These are phyloP conservation scores for Vaccinium vitisidaea DNA, from an alignment of 148 eudicot genomes.

Conservation along the genomic window DNA sequence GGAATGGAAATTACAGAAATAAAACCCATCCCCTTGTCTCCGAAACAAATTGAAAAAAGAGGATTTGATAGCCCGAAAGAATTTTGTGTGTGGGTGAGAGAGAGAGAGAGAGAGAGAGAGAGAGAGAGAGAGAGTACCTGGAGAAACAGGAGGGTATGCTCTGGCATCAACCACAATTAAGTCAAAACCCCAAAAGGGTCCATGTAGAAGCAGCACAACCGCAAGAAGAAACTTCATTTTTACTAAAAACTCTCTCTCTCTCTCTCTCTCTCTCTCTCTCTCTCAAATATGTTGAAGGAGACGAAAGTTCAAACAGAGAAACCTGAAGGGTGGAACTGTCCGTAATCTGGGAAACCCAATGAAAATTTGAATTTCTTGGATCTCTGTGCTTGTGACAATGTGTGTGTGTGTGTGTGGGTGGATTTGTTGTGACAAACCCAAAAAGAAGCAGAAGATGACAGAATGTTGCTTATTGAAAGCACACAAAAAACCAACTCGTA, in stretches of 20 bases:
- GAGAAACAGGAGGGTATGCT: conserved; percentile 29
- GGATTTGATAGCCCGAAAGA: background rate
- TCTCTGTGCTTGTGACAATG: background rate
- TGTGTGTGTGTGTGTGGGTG: background rate
- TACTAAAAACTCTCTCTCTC: background rate
- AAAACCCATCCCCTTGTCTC: background rate
- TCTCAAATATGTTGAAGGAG: background rate
- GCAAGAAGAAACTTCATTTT: conserved; percentile 19
- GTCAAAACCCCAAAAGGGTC: conserved; percentile 21
- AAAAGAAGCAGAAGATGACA: background rate
- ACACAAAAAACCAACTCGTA: background rate
- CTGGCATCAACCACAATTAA: conserved; percentile 24
- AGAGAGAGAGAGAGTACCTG: conserved; percentile 36
- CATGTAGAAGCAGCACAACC: conserved; percentile 28
- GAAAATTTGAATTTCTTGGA: background rate
- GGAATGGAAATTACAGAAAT: background rate
- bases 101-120: too few relatives aligned
- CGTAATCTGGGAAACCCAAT: conserved; percentile 3
- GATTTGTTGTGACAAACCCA: background rate
- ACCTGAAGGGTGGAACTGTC: background rate
- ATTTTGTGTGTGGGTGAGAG: background rate
- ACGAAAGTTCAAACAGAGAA: background rate
- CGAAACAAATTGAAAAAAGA: background rate
- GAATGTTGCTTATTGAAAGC: background rate
- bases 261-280: background rate